A percentile compares a stretch with the other conserved stretches of the same genome.
Evolutionary conservation across 1,139 yeast species (phyloP).

Genomic region (Lodderomyces pseudojiufengensis): DNA sequence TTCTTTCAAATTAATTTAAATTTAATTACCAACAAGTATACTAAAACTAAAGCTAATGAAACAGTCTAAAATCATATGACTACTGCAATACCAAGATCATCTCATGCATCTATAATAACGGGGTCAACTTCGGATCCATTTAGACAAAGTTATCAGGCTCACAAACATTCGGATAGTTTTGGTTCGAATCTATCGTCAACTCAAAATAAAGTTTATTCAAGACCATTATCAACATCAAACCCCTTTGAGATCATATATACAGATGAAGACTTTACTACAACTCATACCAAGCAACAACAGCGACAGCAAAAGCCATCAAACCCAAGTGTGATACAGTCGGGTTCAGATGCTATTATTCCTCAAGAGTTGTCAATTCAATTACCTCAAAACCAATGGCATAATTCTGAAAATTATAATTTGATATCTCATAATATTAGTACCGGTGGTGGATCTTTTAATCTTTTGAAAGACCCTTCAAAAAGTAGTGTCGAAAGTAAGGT

Average conservation of each 20-base stretch:
- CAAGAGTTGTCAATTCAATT: neutral
- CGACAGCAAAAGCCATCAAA: no score
- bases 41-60: no score
- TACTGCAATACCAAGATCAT: conserved; percentile 1
- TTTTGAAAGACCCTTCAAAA: no score
- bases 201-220: neutral
- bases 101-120: conserved; percentile 4
- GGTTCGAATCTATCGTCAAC: neutral
- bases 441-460: neutral
- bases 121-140: conserved; percentile 3
- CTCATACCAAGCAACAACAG: no score
- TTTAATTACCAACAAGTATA: no score
- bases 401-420: conserved; percentile 1
- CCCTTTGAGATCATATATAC: conserved; percentile 2
- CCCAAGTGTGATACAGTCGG: no score
- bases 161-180: neutral
- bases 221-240: conserved; percentile 1
- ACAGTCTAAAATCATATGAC: no score
- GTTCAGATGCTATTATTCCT: no score
- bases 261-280: neutral
- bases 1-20: no score
- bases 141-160: neutral
- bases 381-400: conserved; percentile 4
- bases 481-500: no score
- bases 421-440: conserved; percentile 3